Conservation (phyloP, 805 yeast species). For the Schwanniomyces yamadae region DNA sequence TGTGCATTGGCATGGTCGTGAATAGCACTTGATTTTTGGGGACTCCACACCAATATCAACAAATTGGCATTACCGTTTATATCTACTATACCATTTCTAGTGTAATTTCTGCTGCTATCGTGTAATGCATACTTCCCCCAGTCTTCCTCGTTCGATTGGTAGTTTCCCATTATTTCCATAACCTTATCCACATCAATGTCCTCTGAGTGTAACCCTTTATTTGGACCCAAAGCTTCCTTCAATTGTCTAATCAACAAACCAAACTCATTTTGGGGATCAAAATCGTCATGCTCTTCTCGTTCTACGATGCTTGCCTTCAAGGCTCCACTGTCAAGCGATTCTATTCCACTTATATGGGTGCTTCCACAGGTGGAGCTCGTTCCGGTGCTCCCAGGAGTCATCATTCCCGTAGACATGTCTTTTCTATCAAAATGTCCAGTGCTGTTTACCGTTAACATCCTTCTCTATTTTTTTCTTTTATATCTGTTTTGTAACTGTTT, state of each 20-base stretch:
- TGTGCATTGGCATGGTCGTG: conserved; percentile 80
- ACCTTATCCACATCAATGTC: conserved; percentile 55
- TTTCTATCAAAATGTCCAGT: not conserved
- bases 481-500: no score
- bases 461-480: not conserved
- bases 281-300: no score
- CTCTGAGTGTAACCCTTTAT: conserved; percentile 36
- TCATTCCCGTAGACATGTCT: no score
- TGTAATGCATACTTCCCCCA: conserved; percentile 60
- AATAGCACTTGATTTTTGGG: conserved; percentile 59
- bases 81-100: conserved; percentile 72
- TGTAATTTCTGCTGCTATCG: conserved; percentile 51
- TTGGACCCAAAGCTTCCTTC: conserved; percentile 24
- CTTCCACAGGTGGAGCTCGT: no score
- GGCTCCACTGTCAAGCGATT: no score
- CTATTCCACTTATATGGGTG: no score
- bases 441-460: conserved; percentile 1
- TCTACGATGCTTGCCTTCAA: no score
- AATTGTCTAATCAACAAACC: conserved; percentile 28
- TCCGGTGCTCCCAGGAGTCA: no score
- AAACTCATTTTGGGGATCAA: conserved; percentile 15
- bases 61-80: conserved; percentile 71
- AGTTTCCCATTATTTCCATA: conserved; percentile 45
- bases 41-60: conserved; percentile 68
- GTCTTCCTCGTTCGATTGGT: conserved; percentile 47